Base-by-base conservation (phyloP, 176 grass and related monocot genomes). In the Oryza glumipatula region DNA sequence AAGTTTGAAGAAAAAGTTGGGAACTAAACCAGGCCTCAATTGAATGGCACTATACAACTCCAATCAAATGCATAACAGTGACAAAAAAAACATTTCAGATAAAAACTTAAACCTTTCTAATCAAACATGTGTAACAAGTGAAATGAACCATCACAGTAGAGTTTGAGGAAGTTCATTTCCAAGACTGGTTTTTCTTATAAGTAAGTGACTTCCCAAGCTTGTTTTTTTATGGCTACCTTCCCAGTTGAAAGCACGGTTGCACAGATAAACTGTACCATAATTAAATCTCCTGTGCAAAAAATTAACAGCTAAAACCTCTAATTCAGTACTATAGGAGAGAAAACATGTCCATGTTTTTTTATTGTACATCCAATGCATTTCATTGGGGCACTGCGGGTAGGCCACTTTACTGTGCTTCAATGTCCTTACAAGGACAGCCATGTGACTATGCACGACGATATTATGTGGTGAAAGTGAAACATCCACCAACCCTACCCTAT, bases 371-470 rank as follows among this genome's bases (percentile, higher is more conserved):
- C 88, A 74, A 90, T 41, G 75, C 48, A 65, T n/a, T 69, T 85
- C 83, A 73, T 89, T 1, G 24, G 44, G 56, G 35, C 8, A 83
- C 73, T 30, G 74, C 74, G 11, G 60, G 33, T 61, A 90, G 75
- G 44, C 49, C 89, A 87, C 49, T 76, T 87, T 63, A 87, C 36
- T 75, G 70, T 23, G 69, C 39, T 46, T 80, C 76, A 76, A 44
- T 87, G 85, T 65, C 49, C 70, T 71, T 16, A 84, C 89, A 91
- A 76, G 85, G 76, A 84, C 80, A 16, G 13, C 89, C 89, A 91
- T 91, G 89, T 84, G 85, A 68, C 74, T 60, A 73, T 11, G 46
- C 58, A 30, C 23, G 72, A n/a, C 36, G 10, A 90, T 67, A 44
- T 67, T 67, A 73, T 61, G 88, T 67, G 84, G 67, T 39, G 68